Base-by-base conservation (phyloP, 768 basidiomycete species). In the Leccinum boreale region DNA sequence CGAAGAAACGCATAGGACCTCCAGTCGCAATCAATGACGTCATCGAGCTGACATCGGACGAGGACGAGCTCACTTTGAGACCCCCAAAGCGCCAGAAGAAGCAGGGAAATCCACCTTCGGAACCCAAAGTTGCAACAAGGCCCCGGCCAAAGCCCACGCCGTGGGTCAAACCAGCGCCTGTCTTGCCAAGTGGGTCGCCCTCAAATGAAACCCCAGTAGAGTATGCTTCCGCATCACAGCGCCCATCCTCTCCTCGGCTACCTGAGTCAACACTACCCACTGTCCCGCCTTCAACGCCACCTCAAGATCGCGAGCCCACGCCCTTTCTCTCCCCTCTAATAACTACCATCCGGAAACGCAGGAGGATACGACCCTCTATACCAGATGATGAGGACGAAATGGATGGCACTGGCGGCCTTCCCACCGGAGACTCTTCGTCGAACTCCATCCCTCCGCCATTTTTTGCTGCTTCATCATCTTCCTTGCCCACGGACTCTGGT, bases 31-130 rank as follows among this genome's bases (percentile, higher is more conserved):
- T 35, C 42, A 51, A 56, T n/a, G 77, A 79, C 11, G 65, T 81
- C 3, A 80, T 83, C 11, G 81, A 82, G 59, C 62, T 82, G 36
- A 69, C 72, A 17, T 78, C 77, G 7, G 79, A 79, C 36, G 76
- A 77, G 4, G 77, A 78, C 28, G 76, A 78, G 52, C 50, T 78
- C 45, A 15, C 63, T 42, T 66, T 78, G 26, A 71, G 63, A 53
- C 59, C 65, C 45, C 51, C 61, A 15, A 73, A 74, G 53, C 65
- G 72, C 14, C 64, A 71, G 52, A 74, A 68, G 56, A 62, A 72
- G 21, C 72, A 70, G 21, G 58, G 51, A 10, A 71, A 68, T 54
- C 49, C 67, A 23, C 68, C 59, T 50, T 35, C 67, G 21, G 75
- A 74, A 46, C 29, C 66, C n/a, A 74, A 69, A 48, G 55, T 60